Evolutionary conservation across 257 asterid genomes (phyloP), one percentile per base, ranked within the genome.

Genomic region (Perilla frutescens): DNA sequence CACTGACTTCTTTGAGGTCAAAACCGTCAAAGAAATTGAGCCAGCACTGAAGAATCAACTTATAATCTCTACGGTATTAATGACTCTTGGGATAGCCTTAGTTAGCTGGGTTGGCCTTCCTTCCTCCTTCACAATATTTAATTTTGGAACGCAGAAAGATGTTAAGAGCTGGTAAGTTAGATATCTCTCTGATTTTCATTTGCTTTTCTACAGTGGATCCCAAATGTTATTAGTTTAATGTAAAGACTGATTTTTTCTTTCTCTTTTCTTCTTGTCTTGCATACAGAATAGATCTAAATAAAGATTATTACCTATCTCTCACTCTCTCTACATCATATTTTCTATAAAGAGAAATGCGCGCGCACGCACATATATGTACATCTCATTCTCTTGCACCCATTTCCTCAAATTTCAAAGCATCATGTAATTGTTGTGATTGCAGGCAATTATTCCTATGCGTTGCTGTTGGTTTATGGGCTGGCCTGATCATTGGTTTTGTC

Each of bases 401-500:
- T 20, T 59, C 70, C 66, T 71, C 73, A 36, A 55, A 37, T 49
- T 56, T 62, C 14, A 44, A 39, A 44, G 15, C 49, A 26, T 36
- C 48, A 54, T 45, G 49, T 45, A 43, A 74, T 32, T 79, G 20
- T 54, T 62, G 29, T 11, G 59, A 7, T 62, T 83, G 56, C 85
- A 87, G 89, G 92, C 89, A 84, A 62, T 64, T 87, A 49, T 84
- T 87, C 76, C 80, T 84, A 6, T 87, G 89, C 37, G 92, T 87
- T 54, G 76, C 82, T 32, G 84, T 83, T 77, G 89, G 92, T 55
- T 77, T 87, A 47, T 87, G 91, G 91, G 91, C 91, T 77, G 91
- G 89, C 32, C 74, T 87, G 31, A 79, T 82, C 20, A 87, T 87
- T 69, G 89, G 91, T 3, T 84, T 79, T 74, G 74, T 81, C 15